Base-by-base conservation (phyloP, 1,284 basidiomycete species). In the Lignosus rhinocerotis region DNA sequence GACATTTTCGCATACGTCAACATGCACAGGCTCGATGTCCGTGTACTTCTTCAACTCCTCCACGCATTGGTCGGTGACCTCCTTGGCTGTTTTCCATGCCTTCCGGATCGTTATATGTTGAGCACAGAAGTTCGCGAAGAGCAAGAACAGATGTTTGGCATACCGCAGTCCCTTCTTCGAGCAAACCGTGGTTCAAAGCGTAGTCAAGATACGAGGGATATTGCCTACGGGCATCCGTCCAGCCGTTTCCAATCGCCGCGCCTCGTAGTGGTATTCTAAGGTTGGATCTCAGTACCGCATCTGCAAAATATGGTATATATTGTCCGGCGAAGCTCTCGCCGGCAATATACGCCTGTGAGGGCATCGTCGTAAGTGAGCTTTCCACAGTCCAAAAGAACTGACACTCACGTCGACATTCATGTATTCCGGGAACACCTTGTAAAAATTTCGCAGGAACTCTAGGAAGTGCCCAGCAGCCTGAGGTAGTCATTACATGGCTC, bases 241-340 rank as follows among this genome's bases (percentile, higher is more conserved):
- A 98, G 2, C 96, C 96, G 73, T 99, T 99, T 9, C 96, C 96
- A 56, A 99, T 98, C 0, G 95, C 92, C 32, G 87, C 76, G 3
- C 96, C 97, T 53, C 83, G 84, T 16, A 99, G 78, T 2, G 80
- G 86, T 34, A 84, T 76, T 42, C 73, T 70, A 41, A 84, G 75
- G 47, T 76, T 73, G 1, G 93, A 90, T 56, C 83, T 80, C 34
- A 96, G 77, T 50, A 98, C 78, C 9, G 87, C 89, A 63, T 94
- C 83, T 66, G 94, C 94, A 66, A 97, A 94, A 73, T 95, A 96
- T 12, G 97, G 96, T 63, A 98, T 96, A 78, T 93, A 98, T 77
- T 98, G 95, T n/a, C 97, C 96, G n/a, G 95, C 96, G 70, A 89
- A 99, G 61, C 91, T 94, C 78, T 98, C 95, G 53, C 95, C 96